Base-by-base conservation (phyloP, 2,329 filamentous ascomycete species). In the Chaetomium strumarium region DNA sequence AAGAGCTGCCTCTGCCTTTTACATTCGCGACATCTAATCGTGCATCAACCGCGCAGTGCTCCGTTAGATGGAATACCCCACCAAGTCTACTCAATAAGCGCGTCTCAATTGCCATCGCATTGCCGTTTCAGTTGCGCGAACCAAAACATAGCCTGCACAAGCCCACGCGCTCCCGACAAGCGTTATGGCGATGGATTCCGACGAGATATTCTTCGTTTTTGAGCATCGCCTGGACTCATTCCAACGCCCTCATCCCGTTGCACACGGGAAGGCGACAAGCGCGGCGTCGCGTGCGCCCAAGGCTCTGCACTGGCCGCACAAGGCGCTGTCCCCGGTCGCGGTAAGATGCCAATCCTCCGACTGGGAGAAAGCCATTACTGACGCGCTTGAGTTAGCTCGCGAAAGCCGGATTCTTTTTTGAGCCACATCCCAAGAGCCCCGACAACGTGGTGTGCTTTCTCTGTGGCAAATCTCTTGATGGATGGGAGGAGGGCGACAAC, bases 381-480 rank as follows among this genome's bases (percentile, higher is more conserved):
- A 66, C 51, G 64, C 68, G 64, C 50, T 63, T 48, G 24, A 44
- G 51, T 14, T 66, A 96, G 87, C 84, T 99, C 63, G 92, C 93
- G 5, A 83, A 81, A 64, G 92, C 93, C 52, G 93, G 93, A 36
- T 96, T 99, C 72, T 93, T 86, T 72, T 97, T 89, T 72, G 81
- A 84, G 55, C 92, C 93, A 2, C 82, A 80, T 13, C 76, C 81
- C 47, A 78, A 81, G 43, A 88, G 84, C 64, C 85, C 85, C 36
- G 93, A 99, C 68, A 97, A 97, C 68, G 88, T 88, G 44, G 80
- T 83, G 60, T 99, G 93, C 68, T 97, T 95, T 69, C 77, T 90
- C 36, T 99, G 93, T 72, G 75, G 83, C 57, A 87, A 89, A 66
- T 82, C 85, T 51, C 78, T 99, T 12, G 90, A 95, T 66, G 91